Percentiles rank a stretch among this genome's conserved stretches.
phyloP scores from a whole-genome alignment of 2,329 filamentous ascomycete species.

The Fusarium haematococcum region DNA sequence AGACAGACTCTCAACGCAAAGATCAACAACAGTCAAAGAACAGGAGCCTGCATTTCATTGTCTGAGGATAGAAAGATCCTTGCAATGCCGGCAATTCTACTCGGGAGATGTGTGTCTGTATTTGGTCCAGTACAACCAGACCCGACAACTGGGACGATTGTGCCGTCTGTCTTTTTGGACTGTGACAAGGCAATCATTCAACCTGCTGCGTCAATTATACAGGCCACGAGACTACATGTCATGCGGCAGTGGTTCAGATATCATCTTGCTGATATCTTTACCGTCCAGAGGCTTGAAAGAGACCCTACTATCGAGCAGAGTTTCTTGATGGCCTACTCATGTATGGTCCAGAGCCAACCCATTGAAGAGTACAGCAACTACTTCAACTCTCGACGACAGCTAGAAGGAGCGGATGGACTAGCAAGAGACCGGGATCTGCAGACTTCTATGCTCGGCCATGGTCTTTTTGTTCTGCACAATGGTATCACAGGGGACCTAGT shows the following conservation, averaged over 20 bases:
- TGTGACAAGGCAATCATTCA: conserved; percentile 4
- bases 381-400: background rate
- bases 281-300: background rate
- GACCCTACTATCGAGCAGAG: background rate
- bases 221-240: background rate
- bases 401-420: conserved; percentile 1
- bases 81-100: background rate
- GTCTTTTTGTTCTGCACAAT: conserved; percentile 12
- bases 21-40: background rate
- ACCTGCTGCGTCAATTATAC: background rate
- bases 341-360: conserved; percentile 2
- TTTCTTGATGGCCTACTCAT: conserved; percentile 18
- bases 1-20: conserved; percentile 15
- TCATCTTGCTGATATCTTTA: conserved; percentile 16
- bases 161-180: rapidly evolving
- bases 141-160: rapidly evolving
- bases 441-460: background rate
- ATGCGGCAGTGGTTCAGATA: conserved; percentile 13
- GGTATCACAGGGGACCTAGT: background rate
- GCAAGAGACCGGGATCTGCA: background rate
- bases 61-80: background rate
- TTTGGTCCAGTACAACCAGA: rapidly evolving
- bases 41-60: background rate
- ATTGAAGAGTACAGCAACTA: background rate
- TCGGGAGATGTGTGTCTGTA: conserved; percentile 6